Percentiles rank a stretch among this genome's conserved stretches.
phyloP scores from a whole-genome alignment of 306 rosid genomes.

The Morella rubra region DNA sequence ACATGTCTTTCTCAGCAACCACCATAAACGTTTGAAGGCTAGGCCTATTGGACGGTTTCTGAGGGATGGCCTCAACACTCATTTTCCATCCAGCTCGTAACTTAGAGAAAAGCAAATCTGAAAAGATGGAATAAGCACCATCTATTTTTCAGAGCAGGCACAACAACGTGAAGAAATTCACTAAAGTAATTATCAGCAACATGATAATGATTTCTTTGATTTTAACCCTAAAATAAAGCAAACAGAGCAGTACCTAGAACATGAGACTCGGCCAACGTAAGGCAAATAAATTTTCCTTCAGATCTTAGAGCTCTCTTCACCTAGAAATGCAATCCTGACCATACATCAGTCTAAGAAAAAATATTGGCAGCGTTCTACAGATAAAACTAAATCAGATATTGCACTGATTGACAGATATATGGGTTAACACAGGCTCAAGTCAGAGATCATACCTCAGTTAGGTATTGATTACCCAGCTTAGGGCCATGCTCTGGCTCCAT shows the following conservation, averaged over 20 bases:
- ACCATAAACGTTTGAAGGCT: slow-evolving; percentile 80
- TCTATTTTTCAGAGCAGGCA: background rate
- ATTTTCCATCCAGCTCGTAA: slow-evolving; percentile 92
- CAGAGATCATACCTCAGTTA: slow-evolving; percentile 58
- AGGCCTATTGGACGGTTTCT: slow-evolving; percentile 57
- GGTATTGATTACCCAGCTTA: slow-evolving; percentile 68
- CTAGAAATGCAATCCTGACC: slow-evolving; percentile 33
- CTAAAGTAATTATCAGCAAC: background rate
- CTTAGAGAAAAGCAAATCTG: slow-evolving; percentile 77
- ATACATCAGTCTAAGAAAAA: slow-evolving; percentile 20
- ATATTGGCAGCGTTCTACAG: background rate
- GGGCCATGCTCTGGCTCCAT: slow-evolving; percentile 96
- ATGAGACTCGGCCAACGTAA: slow-evolving; percentile 83
- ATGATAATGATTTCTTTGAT: background rate
- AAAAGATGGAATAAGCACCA: slow-evolving; percentile 17
- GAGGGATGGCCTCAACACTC: slow-evolving; percentile 71
- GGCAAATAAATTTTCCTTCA: slow-evolving; percentile 88
- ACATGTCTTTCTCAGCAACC: slow-evolving; percentile 71
- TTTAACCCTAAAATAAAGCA: background rate
- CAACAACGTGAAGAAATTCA: background rate
- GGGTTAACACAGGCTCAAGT: background rate
- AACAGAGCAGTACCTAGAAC: slow-evolving; percentile 63
- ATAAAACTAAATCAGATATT: slow-evolving; percentile 1
- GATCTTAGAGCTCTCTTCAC: slow-evolving; percentile 76
- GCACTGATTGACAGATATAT: background rate